A percentile compares a stretch with the other conserved stretches of the same genome.
These are phyloP conservation scores for Aspergillus steynii DNA, from an alignment of 495 filamentous ascomycete genomes.

Conservation along the genomic window DNA sequence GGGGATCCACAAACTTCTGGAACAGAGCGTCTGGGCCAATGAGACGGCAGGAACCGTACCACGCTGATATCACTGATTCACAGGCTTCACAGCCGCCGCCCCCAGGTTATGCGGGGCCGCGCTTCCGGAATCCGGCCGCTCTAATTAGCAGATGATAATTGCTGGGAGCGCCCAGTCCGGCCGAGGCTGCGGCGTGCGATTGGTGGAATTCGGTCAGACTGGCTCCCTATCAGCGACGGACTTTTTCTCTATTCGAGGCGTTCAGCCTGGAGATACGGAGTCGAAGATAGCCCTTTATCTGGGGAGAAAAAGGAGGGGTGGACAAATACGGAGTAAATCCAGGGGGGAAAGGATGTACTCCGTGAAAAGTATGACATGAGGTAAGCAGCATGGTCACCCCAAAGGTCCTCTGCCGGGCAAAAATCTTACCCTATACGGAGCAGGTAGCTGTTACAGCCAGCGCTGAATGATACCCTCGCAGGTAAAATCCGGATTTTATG, in stretches of 20 bases:
- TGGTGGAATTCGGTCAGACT: slow-evolving; percentile 10
- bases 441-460: background rate
- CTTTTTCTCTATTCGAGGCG: slow-evolving; percentile 9
- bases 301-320: slow-evolving; percentile 2
- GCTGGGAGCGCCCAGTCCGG: slow-evolving; percentile 5
- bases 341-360: background rate
- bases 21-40: slow-evolving; percentile 32
- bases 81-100: slow-evolving; percentile 17
- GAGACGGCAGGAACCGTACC: slow-evolving; percentile 16
- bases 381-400: slow-evolving; percentile 2
- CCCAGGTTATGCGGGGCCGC: slow-evolving; percentile 38
- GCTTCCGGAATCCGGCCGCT: slow-evolving; percentile 30
- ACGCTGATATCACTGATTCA: slow-evolving; percentile 40
- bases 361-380: background rate
- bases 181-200: background rate
- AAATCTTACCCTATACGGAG: background rate
- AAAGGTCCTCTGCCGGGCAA: slow-evolving; percentile 8
- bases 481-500: background rate
- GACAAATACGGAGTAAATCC: slow-evolving; percentile 4
- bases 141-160: background rate
- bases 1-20: slow-evolving; percentile 46
- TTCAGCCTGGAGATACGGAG: slow-evolving; percentile 11
- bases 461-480: background rate
- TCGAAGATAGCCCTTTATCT: background rate
- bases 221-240: slow-evolving; percentile 12